phyloP scores from a whole-genome alignment of 306 rosid genomes.

The Herpetospermum pedunculosum region DNA sequence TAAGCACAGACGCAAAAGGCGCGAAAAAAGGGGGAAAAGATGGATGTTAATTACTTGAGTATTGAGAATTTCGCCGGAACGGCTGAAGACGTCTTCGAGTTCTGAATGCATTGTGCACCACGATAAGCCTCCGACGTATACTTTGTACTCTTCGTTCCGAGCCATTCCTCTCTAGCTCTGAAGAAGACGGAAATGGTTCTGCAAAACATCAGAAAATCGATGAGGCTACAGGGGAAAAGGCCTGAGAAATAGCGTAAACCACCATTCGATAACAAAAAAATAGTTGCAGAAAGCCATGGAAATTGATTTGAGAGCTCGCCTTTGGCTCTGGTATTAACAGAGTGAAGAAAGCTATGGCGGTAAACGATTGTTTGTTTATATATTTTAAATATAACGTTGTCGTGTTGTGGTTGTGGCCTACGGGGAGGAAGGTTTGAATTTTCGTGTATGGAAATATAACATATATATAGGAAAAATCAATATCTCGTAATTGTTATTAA shows the following conservation, averaged over 20 bases:
- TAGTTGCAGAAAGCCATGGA: not conserved
- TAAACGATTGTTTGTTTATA: not conserved
- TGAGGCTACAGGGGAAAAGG: not conserved
- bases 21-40: not conserved
- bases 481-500: too few species aligned
- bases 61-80: slow-evolving; percentile 15
- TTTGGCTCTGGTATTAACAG: not conserved
- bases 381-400: too few species aligned
- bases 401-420: too few species aligned
- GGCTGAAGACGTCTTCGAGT: slow-evolving; percentile 18
- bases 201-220: not conserved
- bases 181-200: not conserved
- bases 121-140: slow-evolving; percentile 23
- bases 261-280: not conserved
- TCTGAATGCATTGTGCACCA: slow-evolving; percentile 12
- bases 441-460: too few species aligned
- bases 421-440: too few species aligned
- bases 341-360: not conserved
- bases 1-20: not conserved
- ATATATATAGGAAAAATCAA: too few species aligned
- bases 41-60: slow-evolving; percentile 6
- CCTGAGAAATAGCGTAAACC: not conserved
- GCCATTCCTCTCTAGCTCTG: slow-evolving; percentile 3
- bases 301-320: not conserved
- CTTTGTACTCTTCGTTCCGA: slow-evolving; percentile 14